A percentile compares a stretch with the other conserved stretches of the same genome.
Evolutionary conservation across 129 eudicot genomes (phyloP).

Genomic region (Chrysanthemum lavandulifolium): DNA sequence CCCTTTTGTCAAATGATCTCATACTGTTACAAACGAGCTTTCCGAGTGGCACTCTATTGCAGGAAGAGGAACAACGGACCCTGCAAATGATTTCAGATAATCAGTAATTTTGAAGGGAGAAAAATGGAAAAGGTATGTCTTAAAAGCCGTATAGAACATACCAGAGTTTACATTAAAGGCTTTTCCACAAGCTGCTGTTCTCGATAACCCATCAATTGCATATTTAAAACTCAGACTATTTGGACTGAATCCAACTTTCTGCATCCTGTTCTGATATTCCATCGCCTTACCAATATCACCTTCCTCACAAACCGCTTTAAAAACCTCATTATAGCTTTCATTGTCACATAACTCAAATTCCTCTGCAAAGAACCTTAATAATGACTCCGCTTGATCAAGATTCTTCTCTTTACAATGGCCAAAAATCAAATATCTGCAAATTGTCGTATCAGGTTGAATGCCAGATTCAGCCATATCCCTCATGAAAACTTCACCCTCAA

Average conservation of each 20-base stretch:
- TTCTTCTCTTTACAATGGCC: constrained; percentile 61
- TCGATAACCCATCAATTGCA: constrained; percentile 54
- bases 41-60: background rate
- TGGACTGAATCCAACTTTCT: constrained; percentile 57
- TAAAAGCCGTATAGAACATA: constrained; percentile 2
- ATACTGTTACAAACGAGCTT: background rate
- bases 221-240: constrained; percentile 61
- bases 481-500: constrained; percentile 67
- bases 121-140: background rate
- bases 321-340: constrained; percentile 59
- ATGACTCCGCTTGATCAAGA: constrained; percentile 46
- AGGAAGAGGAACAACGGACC: background rate
- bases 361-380: constrained; percentile 46
- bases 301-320: constrained; percentile 47
- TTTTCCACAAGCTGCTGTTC: constrained; percentile 16
- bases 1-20: background rate
- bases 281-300: constrained; percentile 47
- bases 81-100: background rate
- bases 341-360: constrained; percentile 53
- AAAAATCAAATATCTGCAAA: constrained; percentile 53
- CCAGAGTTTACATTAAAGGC: background rate
- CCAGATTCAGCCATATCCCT: constrained; percentile 63
- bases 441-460: constrained; percentile 46
- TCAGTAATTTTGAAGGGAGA: background rate
- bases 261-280: constrained; percentile 66